Evolutionary conservation across 192 early-diverging fungal species (phyloP).

Genomic region (Powellomyces hirtus): DNA sequence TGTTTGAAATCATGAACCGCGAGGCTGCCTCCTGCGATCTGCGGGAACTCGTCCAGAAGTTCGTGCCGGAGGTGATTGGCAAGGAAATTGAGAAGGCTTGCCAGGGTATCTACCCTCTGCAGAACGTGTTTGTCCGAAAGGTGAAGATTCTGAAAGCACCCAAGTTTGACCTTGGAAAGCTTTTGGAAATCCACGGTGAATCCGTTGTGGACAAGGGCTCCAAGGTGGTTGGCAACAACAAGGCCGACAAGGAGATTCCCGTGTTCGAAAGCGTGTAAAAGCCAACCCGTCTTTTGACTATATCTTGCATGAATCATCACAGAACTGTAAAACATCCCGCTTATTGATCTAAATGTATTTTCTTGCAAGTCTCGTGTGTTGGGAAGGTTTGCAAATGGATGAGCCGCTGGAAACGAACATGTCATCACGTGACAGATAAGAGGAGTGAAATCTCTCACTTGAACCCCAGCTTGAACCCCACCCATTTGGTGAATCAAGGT

Average conservation of each 20-base stretch:
- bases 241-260: conserved; percentile 78
- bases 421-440: too few species aligned
- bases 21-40: conserved; percentile 86
- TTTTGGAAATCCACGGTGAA: conserved; percentile 95
- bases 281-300: too few species aligned
- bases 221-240: conserved; percentile 73
- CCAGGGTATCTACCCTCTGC: conserved; percentile 97
- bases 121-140: conserved; percentile 95
- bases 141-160: conserved; percentile 99
- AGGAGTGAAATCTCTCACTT: too few species aligned
- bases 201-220: conserved; percentile 69
- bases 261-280: conserved; percentile 31
- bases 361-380: too few species aligned
- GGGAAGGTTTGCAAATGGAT: too few species aligned
- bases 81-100: conserved; percentile 96
- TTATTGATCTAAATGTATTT: too few species aligned
- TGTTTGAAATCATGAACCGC: conserved; percentile 96
- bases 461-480: too few species aligned
- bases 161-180: conserved; percentile 93
- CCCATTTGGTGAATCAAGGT: too few species aligned
- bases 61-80: conserved; percentile 96
- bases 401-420: too few species aligned
- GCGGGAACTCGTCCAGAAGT: conserved; percentile 94
- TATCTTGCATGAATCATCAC: too few species aligned
- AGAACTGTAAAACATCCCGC: too few species aligned